A percentile compares a stretch with the other conserved stretches of the same genome.
phyloP scores from a whole-genome alignment of 345 rosid species.

The Camelina laxa region DNA sequence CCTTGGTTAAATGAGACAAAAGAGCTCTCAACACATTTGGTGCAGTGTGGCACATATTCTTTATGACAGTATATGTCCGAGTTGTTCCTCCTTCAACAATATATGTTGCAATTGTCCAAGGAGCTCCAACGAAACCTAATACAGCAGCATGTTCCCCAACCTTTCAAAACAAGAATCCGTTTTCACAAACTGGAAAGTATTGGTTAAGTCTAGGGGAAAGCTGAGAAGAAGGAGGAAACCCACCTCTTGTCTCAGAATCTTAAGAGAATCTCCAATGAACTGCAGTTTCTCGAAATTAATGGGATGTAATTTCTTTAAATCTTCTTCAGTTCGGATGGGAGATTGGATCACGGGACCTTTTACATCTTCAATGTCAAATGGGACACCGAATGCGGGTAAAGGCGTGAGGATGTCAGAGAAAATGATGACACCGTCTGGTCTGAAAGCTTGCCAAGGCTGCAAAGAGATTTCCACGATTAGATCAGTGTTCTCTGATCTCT shows the following conservation, averaged over 20 bases:
- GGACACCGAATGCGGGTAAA: conserved; percentile 90
- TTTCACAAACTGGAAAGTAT: neutral
- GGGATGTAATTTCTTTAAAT: conserved; percentile 71
- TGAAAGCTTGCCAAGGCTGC: conserved; percentile 96
- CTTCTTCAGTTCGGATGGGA: conserved; percentile 72
- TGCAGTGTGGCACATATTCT: conserved; percentile 89
- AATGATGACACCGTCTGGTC: conserved; percentile 88
- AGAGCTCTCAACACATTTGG: conserved; percentile 74
- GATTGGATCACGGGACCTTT: conserved; percentile 86
- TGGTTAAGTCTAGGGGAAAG: neutral
- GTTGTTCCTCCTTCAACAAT: conserved; percentile 92
- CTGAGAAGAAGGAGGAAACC: conserved; percentile 16
- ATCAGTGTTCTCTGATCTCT: conserved; percentile 94
- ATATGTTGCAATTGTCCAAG: conserved; percentile 95
- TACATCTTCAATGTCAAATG: conserved; percentile 91
- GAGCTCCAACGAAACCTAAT: conserved; percentile 92
- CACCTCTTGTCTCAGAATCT: conserved; percentile 81
- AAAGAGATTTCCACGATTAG: conserved; percentile 92
- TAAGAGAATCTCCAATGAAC: conserved; percentile 79
- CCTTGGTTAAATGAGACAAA: conserved; percentile 78
- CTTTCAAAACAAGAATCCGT: conserved; percentile 45
- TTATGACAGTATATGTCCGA: conserved; percentile 76
- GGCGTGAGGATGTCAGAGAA: conserved; percentile 98
- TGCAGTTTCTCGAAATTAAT: conserved; percentile 74
- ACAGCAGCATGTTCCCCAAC: conserved; percentile 80